Evolutionary conservation across 2,329 filamentous ascomycete species (phyloP).

Genomic region (Immersiporthe knoxdaviesiana): DNA sequence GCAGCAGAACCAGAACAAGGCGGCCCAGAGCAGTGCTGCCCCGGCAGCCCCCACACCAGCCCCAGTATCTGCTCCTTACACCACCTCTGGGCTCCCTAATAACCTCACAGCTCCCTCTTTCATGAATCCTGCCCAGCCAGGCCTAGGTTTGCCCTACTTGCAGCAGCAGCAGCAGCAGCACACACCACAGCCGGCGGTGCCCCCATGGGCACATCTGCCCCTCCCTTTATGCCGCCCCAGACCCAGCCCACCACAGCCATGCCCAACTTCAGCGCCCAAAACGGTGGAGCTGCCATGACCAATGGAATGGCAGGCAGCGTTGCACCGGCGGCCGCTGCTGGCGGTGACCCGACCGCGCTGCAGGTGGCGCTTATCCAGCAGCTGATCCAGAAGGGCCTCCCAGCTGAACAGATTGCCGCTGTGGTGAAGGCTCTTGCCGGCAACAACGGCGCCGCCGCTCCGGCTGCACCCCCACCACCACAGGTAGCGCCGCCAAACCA

Average conservation of each 20-base stretch:
- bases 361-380: slow-evolving; percentile 77
- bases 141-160: slow-evolving; percentile 34
- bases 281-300: slow-evolving; percentile 42
- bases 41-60: slow-evolving; percentile 35
- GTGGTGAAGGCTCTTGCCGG: slow-evolving; percentile 58
- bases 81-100: slow-evolving; percentile 34
- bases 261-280: slow-evolving; percentile 34
- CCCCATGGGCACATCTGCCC: slow-evolving; percentile 62
- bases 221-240: slow-evolving; percentile 41
- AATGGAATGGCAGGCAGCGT: slow-evolving; percentile 43
- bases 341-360: slow-evolving; percentile 58
- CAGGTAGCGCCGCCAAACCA: slow-evolving; percentile 46
- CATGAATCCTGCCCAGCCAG: slow-evolving; percentile 32
- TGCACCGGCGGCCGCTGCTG: slow-evolving; percentile 39
- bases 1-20: slow-evolving; percentile 66
- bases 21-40: slow-evolving; percentile 42
- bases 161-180: slow-evolving; percentile 30
- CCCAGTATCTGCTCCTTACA: slow-evolving; percentile 36
- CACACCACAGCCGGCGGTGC: slow-evolving; percentile 50
- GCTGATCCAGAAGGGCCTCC: slow-evolving; percentile 73
- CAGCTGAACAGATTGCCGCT: slow-evolving; percentile 74
- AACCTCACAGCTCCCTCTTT: slow-evolving; percentile 35
- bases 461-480: slow-evolving; percentile 40
- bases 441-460: slow-evolving; percentile 37
- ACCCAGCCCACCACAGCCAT: slow-evolving; percentile 38